Evolutionary conservation across 129 eudicot genomes (phyloP), one percentile per base, ranked within the genome.

Genomic region (Helianthus tuberosus): DNA sequence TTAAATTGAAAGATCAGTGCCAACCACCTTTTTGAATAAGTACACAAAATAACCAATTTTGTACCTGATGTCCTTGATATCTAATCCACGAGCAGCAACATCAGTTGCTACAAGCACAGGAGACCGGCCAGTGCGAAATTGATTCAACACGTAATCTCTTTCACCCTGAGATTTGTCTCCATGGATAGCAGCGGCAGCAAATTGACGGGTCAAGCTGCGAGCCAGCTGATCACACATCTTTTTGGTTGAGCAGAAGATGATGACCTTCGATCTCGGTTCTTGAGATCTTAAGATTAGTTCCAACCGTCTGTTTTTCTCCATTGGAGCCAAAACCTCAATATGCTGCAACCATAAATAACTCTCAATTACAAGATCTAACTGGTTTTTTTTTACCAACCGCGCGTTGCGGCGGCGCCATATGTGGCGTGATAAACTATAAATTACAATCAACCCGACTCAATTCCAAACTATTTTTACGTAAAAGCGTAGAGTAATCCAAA

Each of bases 71-170:
- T 94, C 98, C 77, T 94, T 94, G 62, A 94, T 69, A 72, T 94
- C 98, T 72, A 94, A 75, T 61, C 98, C 98, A 70, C 98, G 96
- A 11, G 98, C 98, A 54, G 98, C 98, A 80, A 94, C 98, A 81
- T 94, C 98, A 23, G 98, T 94, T 39, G 98, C 98, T 3, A 94
- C 98, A 52, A 94, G 97, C 54, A 94, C 79, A 0, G 98, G 97
- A 77, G 97, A 88, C 75, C 82, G 90, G 71, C 98, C 98, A 54
- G 78, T 72, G n/a, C 97, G 92, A 41, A 94, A 94, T 65, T 94
- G 93, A 59, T 82, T 90, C 86, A 94, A 66, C 58, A 94, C 98
- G 60, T 84, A 73, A 78, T 94, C 98, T 76, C 98, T 83, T 49
- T 94, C 98, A 25, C 88, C 81, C 72, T 94, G 98, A 68, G 91